Percentiles rank a stretch among this genome's conserved stretches.
These are phyloP conservation scores for Eurotiales sp. DNA, from an alignment of 2,329 filamentous ascomycete genomes.

Conservation along the genomic window DNA sequence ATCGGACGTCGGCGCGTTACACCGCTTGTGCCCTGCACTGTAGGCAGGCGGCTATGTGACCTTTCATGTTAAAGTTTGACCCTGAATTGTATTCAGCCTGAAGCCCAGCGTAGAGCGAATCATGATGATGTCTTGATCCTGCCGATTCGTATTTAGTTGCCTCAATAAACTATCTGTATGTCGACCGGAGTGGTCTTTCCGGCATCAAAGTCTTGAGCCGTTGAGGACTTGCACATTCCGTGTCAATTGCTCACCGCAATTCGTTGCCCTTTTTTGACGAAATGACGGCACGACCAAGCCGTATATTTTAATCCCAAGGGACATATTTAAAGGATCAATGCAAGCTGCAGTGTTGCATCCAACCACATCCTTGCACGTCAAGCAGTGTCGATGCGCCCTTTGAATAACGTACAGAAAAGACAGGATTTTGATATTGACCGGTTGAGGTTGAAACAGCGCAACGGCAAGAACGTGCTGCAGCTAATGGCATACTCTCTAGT, in stretches of 20 bases:
- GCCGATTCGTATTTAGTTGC: not conserved
- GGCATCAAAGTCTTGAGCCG: not conserved
- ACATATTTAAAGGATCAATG: not conserved
- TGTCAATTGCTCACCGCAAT: constrained; percentile 7
- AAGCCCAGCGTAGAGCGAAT: not conserved
- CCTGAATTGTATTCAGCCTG: not conserved
- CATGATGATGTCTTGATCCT: not conserved
- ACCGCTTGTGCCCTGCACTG: not conserved
- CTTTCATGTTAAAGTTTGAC: not conserved
- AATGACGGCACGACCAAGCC: not conserved
- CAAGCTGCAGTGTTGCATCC: not conserved
- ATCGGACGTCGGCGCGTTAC: not conserved
- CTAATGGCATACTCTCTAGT: not conserved
- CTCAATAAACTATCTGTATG: not conserved
- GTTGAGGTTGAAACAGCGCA: not conserved
- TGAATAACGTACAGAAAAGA: not conserved
- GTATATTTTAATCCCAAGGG: constrained; percentile 1
- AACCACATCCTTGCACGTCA: constrained; percentile 9
- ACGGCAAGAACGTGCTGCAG: constrained; percentile 4
- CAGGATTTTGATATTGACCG: no score
- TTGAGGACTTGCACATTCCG: not conserved
- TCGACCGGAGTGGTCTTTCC: not conserved
- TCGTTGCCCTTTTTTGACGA: not conserved
- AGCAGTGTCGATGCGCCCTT: not conserved
- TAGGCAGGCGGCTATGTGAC: constrained; percentile 2